phyloP scores from a whole-genome alignment of 2,329 filamentous ascomycete genomes.

The Blastomyces emzantsi region DNA sequence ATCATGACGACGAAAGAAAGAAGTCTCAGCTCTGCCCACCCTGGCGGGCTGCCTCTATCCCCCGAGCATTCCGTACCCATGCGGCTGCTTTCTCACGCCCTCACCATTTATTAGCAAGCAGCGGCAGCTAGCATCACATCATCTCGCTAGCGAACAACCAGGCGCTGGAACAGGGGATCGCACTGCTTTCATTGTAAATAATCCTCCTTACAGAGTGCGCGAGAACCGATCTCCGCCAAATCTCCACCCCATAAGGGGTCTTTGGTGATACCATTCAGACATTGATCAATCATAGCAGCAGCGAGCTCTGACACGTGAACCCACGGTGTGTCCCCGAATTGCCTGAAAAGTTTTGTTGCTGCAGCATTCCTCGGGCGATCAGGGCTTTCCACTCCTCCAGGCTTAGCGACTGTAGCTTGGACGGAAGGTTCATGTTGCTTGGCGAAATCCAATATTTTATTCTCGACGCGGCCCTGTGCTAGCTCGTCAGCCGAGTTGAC shows the following conservation, averaged over 20 bases:
- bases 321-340: not conserved
- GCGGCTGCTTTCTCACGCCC: too few relatives aligned
- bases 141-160: too few relatives aligned
- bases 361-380: not conserved
- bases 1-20: too few relatives aligned
- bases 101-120: too few relatives aligned
- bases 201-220: not conserved
- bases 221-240: not conserved
- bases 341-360: not conserved
- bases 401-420: not conserved
- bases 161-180: too few relatives aligned
- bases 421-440: not conserved
- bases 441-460: not conserved
- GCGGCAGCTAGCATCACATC: too few relatives aligned
- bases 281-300: not conserved
- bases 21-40: too few relatives aligned
- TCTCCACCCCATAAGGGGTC: not conserved
- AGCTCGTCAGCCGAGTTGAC: not conserved
- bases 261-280: not conserved
- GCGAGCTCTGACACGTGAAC: not conserved
- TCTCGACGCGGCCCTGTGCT: not conserved
- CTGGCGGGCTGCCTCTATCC: too few relatives aligned
- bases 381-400: not conserved
- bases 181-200: not conserved
- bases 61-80: too few relatives aligned